Evolutionary conservation across 2,329 filamentous ascomycete species (phyloP), one percentile per base, ranked within the genome.

Genomic region (Grosmannia penicillata): DNA sequence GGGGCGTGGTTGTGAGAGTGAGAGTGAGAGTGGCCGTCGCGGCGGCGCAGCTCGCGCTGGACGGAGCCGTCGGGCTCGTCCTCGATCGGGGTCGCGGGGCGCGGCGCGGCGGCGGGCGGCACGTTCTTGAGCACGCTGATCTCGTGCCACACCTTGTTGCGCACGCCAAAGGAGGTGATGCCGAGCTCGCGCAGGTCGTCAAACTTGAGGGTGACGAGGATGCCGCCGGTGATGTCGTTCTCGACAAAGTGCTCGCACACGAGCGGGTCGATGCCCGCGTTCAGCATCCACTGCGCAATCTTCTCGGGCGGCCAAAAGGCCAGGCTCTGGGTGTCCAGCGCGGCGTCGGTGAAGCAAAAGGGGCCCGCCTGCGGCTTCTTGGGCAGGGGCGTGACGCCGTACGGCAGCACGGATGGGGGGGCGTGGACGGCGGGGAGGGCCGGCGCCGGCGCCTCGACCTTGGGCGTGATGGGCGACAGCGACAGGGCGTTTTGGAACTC

Each of bases 191-290:
- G 80, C 40, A 91, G 62, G 50, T 91, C 87, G 46, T 93, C 85
- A 48, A 89, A 87, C 53, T 93, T 86, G 31, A 98, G 64, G n/a
- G 89, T 86, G 37, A 93, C 76, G 17, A 96, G 64, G 40, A 96
- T 83, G 5, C 76, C 70, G 13, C 89, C 89, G 21, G 80, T 85
- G 56, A 98, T 95, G 53, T 98, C 89, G 56, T 98, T 93, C 50
- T 81, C 73, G 44, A 87, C 70, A 51, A 98, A 95, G 49, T 81
- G 83, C 51, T 93, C 78, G 10, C 91, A 78, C 36, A 89, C 69
- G 7, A 69, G 62, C 37, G 75, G 62, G 54, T 94, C 87, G 53
- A 93, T 77, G 48, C 83, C 85, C 32, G 78, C 74, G 55, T 84
- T 75, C 51, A 78, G 72, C 85, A 95, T 91, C 73, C 83, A 91